Evolutionary conservation across 306 rosid genomes (phyloP).

Genomic region (Cicer judaicum): DNA sequence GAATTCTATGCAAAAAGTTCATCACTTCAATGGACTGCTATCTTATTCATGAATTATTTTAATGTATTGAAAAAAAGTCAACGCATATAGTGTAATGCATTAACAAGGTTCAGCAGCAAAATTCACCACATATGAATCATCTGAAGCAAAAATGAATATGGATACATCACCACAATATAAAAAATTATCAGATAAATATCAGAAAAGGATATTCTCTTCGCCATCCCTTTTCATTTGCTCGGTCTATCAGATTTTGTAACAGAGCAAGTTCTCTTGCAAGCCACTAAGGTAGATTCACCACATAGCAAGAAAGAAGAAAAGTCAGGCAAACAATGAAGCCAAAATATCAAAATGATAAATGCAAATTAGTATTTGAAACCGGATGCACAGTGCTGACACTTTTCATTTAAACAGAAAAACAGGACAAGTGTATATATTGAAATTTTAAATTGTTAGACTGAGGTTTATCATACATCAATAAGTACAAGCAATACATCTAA

Average conservation of each 20-base stretch:
- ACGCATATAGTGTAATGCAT: constrained; percentile 8
- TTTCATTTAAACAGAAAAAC: background rate
- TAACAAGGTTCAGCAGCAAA: constrained; percentile 29
- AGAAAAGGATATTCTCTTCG: constrained; percentile 91
- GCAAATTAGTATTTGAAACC: constrained; percentile 7
- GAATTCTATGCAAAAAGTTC: constrained; percentile 15
- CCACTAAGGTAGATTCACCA: constrained; percentile 65
- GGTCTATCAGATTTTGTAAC: constrained; percentile 71
- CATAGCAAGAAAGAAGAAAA: constrained; percentile 43
- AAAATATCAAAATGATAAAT: constrained; percentile 28
- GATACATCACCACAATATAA: constrained; percentile 8
- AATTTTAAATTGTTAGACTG: constrained; percentile 3
- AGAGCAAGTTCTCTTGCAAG: constrained; percentile 63
- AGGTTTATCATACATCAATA: background rate
- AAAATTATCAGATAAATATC: constrained; percentile 36
- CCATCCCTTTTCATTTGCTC: constrained; percentile 91
- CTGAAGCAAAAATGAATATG: constrained; percentile 21
- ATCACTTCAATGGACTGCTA: constrained; percentile 15
- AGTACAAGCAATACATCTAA: constrained; percentile 16
- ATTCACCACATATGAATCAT: constrained; percentile 30
- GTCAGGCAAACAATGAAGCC: constrained; percentile 44
- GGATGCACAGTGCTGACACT: constrained; percentile 10
- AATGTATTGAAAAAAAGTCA: background rate
- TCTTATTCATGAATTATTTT: constrained; percentile 20
- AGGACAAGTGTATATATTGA: constrained; percentile 4